Base-by-base conservation (phyloP, 2,329 filamentous ascomycete genomes). In the Fusarium haematococcum region DNA sequence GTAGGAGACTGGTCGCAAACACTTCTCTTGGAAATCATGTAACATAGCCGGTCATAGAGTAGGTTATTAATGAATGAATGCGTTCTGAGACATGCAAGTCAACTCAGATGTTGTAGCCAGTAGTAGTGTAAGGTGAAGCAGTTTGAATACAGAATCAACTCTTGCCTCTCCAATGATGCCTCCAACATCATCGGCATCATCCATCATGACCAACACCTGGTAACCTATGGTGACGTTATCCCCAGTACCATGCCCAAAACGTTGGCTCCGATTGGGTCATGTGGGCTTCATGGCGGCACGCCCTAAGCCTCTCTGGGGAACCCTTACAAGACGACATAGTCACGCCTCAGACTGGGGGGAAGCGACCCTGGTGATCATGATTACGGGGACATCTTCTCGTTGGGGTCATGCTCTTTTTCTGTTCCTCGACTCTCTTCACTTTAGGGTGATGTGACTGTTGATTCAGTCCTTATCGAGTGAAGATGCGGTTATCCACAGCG, bases 191-290 rank as follows among this genome's bases (percentile, higher is more conserved):
- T 30, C 33, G 14, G 10, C 23, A 50, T 30, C 45, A 50, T 25
- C 60, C 33, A 39, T 32, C 25, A n/a, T 63, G 33, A 18, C 60
- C 45, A 41, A 63, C 32, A 50, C 25, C 11, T n/a, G 10, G 61
- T 56, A 43, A 54, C 23, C 45, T 43, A 58, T 48, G 62, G 65
- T 75, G 72, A 75, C 72, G 72, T 73, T 75, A 75, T 70, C 37
- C 27, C 23, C 27, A 54, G 18, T 23, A 62, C 59, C 62, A 68
- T 63, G 63, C 35, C 37, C 16, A 50, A 57, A 58, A 63, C 48
- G 48, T 43, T 33, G 27, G 61, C 32, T 70, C 54, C 62, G 41
- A 73, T 72, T 75, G 56, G 69, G 63, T 75, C 69, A 75, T 70
- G 72, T 65, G 72, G 68, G 13, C 41, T 32, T 32, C 63, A 27